These are phyloP conservation scores for Cryphonectria carpinicola DNA, from an alignment of 2,329 filamentous ascomycete species.

Conservation along the genomic window DNA sequence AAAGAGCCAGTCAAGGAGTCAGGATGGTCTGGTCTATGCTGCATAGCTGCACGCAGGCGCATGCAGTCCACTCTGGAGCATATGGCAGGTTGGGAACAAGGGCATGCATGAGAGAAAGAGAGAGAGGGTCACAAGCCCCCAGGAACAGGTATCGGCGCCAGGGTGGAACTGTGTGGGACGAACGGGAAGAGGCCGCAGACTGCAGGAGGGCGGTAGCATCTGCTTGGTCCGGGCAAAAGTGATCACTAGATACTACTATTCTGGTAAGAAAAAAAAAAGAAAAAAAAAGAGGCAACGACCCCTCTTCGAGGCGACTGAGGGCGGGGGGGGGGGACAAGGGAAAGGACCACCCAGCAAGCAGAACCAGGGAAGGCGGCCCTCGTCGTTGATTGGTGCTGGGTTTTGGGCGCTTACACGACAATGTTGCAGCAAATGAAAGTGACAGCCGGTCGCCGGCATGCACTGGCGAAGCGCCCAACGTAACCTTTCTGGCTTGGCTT, in stretches of 20 bases:
- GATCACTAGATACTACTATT: not conserved
- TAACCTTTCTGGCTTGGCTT: conserved; percentile 22
- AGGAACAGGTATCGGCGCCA: conserved; percentile 11
- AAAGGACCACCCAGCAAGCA: not conserved
- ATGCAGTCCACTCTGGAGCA: conserved; percentile 10
- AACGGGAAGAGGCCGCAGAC: conserved; percentile 16
- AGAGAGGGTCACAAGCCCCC: not conserved
- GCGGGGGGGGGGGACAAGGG: not conserved
- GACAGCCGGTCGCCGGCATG: conserved; percentile 5
- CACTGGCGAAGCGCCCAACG: conserved; percentile 24
- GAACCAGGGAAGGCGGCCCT: not conserved
- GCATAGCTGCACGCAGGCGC: conserved; percentile 13
- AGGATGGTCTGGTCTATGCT: conserved; percentile 4
- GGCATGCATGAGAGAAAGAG: conserved; percentile 3
- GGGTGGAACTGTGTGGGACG: conserved; percentile 11
- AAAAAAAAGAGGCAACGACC: not conserved
- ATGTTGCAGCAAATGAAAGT: conserved; percentile 25
- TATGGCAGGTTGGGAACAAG: not conserved
- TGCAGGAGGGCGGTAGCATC: conserved; percentile 10
- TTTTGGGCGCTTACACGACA: conserved; percentile 25
- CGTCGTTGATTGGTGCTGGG: conserved; percentile 25
- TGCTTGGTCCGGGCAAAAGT: not conserved
- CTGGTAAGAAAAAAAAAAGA: not conserved
- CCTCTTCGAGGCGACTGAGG: not conserved
- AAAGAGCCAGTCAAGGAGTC: conserved; percentile 24